Conservation (phyloP, 2,329 filamentous ascomycete genomes). For the Trematosphaeria pertusa region DNA sequence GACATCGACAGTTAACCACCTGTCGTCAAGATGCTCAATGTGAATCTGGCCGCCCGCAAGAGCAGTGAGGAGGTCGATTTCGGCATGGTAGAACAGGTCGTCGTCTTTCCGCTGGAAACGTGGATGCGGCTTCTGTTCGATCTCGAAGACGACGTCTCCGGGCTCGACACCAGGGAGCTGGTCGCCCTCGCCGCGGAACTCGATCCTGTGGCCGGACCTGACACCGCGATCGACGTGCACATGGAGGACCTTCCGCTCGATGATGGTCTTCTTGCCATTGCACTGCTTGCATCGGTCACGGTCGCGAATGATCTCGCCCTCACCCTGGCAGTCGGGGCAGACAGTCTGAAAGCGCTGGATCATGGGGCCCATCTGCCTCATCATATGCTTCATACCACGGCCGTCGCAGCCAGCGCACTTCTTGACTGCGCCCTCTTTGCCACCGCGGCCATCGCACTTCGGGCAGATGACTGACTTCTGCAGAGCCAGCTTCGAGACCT, state of each 20-base stretch:
- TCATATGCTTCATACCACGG: constrained; percentile 99
- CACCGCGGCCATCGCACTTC: constrained; percentile 91
- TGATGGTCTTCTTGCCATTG: constrained; percentile 95
- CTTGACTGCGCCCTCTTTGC: constrained; percentile 97
- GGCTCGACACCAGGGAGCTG: constrained; percentile 92
- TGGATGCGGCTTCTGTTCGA: constrained; percentile 97
- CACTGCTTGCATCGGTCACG: constrained; percentile 98
- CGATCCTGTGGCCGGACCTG: constrained; percentile 91
- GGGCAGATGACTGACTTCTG: constrained; percentile 98
- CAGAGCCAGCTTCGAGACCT: constrained; percentile 94
- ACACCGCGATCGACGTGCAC: constrained; percentile 97
- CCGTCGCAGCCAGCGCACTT: constrained; percentile 91
- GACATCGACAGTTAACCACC: constrained; percentile 94
- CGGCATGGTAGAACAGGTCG: constrained; percentile 91
- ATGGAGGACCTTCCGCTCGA: constrained; percentile 97
- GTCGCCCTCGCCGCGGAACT: constrained; percentile 96
- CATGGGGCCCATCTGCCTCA: constrained; percentile 99
- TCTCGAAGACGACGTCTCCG: constrained; percentile 97
- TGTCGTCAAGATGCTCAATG: constrained; percentile 95
- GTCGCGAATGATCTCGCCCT: constrained; percentile 95
- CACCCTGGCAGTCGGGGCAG: constrained; percentile 96
- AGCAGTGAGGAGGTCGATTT: constrained; percentile 95
- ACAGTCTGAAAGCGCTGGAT: constrained; percentile 99
- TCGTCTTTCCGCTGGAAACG: constrained; percentile 97
- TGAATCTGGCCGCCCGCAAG: constrained; percentile 89